A percentile compares a stretch with the other conserved stretches of the same genome.
phyloP scores from a whole-genome alignment of 139 green algal species.

The Chlorella vulgaris region DNA sequence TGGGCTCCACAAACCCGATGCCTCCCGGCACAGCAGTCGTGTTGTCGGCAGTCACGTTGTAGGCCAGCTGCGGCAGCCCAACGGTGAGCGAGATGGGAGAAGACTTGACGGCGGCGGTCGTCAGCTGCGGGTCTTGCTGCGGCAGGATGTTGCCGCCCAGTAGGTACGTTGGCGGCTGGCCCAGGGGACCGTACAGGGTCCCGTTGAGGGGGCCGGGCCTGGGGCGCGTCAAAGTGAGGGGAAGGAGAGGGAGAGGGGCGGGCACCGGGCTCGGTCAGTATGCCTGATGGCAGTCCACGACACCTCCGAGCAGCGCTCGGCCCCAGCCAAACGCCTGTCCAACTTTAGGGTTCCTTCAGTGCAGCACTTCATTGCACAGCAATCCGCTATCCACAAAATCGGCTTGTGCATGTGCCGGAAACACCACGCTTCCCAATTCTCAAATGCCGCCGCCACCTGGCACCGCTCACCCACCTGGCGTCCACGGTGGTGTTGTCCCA shows the following conservation, averaged over 20 bases:
- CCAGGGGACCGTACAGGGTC: background rate
- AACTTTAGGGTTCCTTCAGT: no score
- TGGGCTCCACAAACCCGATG: background rate
- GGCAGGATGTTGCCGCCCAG: background rate
- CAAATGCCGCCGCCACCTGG: background rate
- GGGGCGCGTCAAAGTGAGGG: background rate
- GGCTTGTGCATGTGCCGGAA: background rate
- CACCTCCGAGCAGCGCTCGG: no score
- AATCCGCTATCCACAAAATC: no score
- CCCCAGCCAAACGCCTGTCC: no score
- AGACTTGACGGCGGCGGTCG: background rate
- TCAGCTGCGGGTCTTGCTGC: background rate
- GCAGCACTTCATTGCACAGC: no score
- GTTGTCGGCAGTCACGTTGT: background rate
- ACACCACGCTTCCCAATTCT: background rate
- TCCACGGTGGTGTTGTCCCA: conserved; percentile 13
- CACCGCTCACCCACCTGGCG: conserved; percentile 5
- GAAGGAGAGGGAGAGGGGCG: background rate
- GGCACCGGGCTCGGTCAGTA: no score
- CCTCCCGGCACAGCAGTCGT: background rate
- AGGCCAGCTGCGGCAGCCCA: background rate
- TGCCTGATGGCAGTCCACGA: background rate
- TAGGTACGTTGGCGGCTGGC: background rate
- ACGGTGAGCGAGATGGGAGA: background rate
- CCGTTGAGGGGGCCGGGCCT: background rate